Evolutionary conservation across 2,329 filamentous ascomycete species (phyloP).

Genomic region (Alternaria angustiovoidea): DNA sequence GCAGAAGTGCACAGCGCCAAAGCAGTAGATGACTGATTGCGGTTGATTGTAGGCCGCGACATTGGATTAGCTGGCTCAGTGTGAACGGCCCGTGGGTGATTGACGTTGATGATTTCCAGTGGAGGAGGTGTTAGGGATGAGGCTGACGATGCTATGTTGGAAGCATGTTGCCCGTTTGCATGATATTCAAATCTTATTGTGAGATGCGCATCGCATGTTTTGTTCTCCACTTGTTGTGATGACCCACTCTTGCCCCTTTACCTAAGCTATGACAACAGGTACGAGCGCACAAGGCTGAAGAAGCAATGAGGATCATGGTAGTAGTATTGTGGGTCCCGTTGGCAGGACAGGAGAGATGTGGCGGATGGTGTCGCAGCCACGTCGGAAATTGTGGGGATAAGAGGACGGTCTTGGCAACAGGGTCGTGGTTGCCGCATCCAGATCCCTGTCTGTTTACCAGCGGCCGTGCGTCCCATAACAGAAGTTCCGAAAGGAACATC

Average conservation of each 20-base stretch:
- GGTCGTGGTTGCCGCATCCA: constrained; percentile 31
- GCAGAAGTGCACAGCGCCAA: constrained; percentile 48
- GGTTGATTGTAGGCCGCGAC: constrained; percentile 17
- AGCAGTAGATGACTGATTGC: constrained; percentile 26
- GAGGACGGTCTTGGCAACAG: constrained; percentile 18
- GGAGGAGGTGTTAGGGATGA: constrained; percentile 16
- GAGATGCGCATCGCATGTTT: constrained; percentile 20
- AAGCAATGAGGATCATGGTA: not conserved
- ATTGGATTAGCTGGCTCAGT: constrained; percentile 16
- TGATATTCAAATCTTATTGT: constrained; percentile 15
- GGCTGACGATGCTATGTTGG: not conserved
- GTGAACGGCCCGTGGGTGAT: constrained; percentile 15
- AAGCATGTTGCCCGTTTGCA: constrained; percentile 10
- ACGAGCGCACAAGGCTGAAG: not conserved
- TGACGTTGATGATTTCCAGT: constrained; percentile 5
- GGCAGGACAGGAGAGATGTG: constrained; percentile 4
- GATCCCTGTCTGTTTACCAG: constrained; percentile 41
- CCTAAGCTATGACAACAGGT: not conserved
- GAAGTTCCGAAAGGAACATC: constrained; percentile 25
- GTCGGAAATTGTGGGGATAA: constrained; percentile 13
- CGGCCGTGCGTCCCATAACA: constrained; percentile 32
- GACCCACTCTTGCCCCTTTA: constrained; percentile 1
- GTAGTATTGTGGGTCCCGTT: not conserved
- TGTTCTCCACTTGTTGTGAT: not conserved
- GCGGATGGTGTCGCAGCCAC: constrained; percentile 8